These are phyloP conservation scores for Lachancea nothofagi DNA, from an alignment of 805 yeast genomes.

Conservation along the genomic window DNA sequence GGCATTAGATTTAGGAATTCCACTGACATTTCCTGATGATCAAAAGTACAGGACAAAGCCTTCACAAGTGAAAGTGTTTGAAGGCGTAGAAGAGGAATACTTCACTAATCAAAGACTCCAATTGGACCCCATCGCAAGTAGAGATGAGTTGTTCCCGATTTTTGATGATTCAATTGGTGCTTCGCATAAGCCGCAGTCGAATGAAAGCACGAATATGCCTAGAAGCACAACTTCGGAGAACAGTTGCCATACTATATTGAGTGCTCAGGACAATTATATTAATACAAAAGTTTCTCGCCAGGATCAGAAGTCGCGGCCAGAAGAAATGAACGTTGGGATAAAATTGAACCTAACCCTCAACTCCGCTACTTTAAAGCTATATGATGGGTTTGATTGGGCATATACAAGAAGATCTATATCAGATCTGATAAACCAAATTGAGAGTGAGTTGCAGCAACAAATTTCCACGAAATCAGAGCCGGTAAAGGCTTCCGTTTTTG, in stretches of 20 bases:
- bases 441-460: conserved; percentile 33
- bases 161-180: conserved; percentile 1
- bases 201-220: conserved; percentile 1
- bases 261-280: conserved; percentile 4
- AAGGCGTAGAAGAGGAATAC: conserved; percentile 34
- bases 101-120: conserved; percentile 15
- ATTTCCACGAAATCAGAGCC: conserved; percentile 8
- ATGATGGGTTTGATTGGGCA: conserved; percentile 93
- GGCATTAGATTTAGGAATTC: conserved; percentile 65
- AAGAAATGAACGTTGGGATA: background rate
- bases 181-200: background rate
- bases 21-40: conserved; percentile 52
- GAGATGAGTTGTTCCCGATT: background rate
- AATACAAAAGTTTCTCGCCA: background rate
- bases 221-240: background rate
- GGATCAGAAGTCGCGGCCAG: background rate
- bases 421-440: conserved; percentile 60
- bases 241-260: background rate
- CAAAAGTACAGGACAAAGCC: conserved; percentile 45
- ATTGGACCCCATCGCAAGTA: background rate
- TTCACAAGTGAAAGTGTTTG: conserved; percentile 36
- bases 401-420: conserved; percentile 63
- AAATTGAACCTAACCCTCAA: background rate
- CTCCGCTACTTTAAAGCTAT: conserved; percentile 43
- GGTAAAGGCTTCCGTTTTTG: conserved; percentile 36